A percentile compares a stretch with the other conserved stretches of the same genome.
phyloP scores from a whole-genome alignment of 2,329 filamentous ascomycete species.

The Madurella mycetomatis region DNA sequence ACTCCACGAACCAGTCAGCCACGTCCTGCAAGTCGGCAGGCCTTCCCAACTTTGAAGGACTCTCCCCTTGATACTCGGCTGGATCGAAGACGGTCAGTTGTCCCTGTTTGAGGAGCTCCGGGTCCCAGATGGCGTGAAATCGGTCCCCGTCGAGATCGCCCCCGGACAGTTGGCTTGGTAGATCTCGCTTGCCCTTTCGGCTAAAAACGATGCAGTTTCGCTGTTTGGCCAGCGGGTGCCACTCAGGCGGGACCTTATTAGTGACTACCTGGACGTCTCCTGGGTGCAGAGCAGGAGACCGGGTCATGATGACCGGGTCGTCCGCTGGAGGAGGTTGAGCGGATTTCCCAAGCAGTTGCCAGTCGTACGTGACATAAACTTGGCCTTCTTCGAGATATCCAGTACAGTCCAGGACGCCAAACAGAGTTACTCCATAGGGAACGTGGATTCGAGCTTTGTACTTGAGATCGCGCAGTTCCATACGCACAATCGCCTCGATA shows the following conservation, averaged over 20 bases:
- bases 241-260: conserved; percentile 57
- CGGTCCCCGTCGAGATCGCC: conserved; percentile 82
- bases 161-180: conserved; percentile 74
- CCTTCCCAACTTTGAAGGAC: conserved; percentile 62
- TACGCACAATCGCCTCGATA: conserved; percentile 66
- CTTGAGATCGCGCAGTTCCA: conserved; percentile 69
- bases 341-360: no score
- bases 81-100: no score
- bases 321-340: conserved; percentile 26
- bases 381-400: conserved; percentile 61
- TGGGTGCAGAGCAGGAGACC: conserved; percentile 77
- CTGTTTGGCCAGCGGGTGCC: conserved; percentile 58
- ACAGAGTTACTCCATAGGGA: conserved; percentile 65
- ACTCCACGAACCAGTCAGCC: conserved; percentile 73
- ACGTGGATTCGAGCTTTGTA: conserved; percentile 74
- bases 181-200: conserved; percentile 62
- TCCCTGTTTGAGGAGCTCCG: no score
- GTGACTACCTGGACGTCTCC: conserved; percentile 69
- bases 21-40: conserved; percentile 62
- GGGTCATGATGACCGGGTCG: conserved; percentile 59
- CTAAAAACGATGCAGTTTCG: conserved; percentile 78
- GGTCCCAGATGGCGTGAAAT: conserved; percentile 75
- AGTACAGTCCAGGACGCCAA: conserved; percentile 81
- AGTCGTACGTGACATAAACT: conserved; percentile 54
- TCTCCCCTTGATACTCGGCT: no score